A percentile compares a stretch with the other conserved stretches of the same genome.
Conservation (phyloP, 2,329 filamentous ascomycete genomes). For the Calonectria crousiana region DNA sequence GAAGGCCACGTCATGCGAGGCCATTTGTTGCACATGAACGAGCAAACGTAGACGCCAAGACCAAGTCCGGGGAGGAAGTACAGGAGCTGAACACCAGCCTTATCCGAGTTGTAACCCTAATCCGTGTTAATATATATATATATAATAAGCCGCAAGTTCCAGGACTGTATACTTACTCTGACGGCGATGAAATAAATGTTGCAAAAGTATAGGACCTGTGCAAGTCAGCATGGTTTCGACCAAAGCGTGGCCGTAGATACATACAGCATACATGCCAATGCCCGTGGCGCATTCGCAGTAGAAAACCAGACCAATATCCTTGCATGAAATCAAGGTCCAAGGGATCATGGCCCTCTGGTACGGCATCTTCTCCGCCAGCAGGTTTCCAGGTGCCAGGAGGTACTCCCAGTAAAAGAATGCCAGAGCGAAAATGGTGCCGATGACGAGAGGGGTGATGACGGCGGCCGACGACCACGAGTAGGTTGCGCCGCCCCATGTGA, state of each 20-base stretch:
- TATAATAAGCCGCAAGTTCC: too few relatives aligned
- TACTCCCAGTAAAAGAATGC: constrained; percentile 65
- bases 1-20: constrained; percentile 72
- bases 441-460: constrained; percentile 62
- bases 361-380: constrained; percentile 62
- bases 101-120: constrained; percentile 61
- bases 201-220: constrained; percentile 74
- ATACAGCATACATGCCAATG: constrained; percentile 63
- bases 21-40: constrained; percentile 70
- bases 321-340: constrained; percentile 66
- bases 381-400: constrained; percentile 62
- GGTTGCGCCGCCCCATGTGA: constrained; percentile 67
- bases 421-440: constrained; percentile 56
- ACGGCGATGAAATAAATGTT: constrained; percentile 77
- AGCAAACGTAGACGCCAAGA: constrained; percentile 68
- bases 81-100: constrained; percentile 69
- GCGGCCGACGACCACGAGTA: constrained; percentile 64
- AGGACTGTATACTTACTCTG: constrained; percentile 39
- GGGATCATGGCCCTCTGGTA: constrained; percentile 74
- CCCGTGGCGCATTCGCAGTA: constrained; percentile 72
- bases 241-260: constrained; percentile 6
- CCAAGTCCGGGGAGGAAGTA: constrained; percentile 75
- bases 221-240: constrained; percentile 51
- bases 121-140: constrained; percentile 6
- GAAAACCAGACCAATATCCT: constrained; percentile 72